phyloP scores from a whole-genome alignment of 768 basidiomycete species.

The Pleurotus pulmonarius region DNA sequence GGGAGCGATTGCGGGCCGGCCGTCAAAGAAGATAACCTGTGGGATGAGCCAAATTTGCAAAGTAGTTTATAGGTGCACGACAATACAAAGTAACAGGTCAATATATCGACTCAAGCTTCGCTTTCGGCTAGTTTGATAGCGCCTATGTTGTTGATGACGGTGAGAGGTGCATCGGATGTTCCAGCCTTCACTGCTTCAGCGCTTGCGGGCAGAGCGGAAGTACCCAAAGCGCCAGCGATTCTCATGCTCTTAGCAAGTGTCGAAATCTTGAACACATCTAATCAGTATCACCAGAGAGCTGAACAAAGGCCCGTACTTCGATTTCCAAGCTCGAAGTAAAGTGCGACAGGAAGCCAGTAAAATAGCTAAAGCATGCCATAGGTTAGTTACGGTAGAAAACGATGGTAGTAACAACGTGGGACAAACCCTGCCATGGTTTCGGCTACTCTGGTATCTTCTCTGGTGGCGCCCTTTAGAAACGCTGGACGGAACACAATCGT shows the following conservation, averaged over 20 bases:
- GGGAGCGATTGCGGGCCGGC: no score
- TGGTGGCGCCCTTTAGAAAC: constrained; percentile 43
- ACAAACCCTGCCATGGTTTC: constrained; percentile 45
- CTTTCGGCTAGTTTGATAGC: constrained; percentile 37
- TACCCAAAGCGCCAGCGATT: constrained; percentile 52
- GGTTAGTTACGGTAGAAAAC: background rate
- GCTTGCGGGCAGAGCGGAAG: constrained; percentile 39
- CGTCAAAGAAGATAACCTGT: no score
- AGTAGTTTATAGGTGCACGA: no score
- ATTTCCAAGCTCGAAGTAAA: constrained; percentile 24
- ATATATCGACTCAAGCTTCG: no score
- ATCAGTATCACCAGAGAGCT: no score
- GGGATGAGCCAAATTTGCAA: no score
- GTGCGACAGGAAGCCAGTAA: constrained; percentile 33
- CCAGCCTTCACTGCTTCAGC: constrained; percentile 39
- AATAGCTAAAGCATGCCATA: constrained; percentile 19
- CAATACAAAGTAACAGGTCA: no score
- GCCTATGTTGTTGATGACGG: constrained; percentile 53
- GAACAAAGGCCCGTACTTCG: background rate
- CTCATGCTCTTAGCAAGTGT: constrained; percentile 52
- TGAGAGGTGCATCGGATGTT: constrained; percentile 37
- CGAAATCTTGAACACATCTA: constrained; percentile 34
- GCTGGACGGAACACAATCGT: constrained; percentile 69
- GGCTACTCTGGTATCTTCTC: constrained; percentile 31
- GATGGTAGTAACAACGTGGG: background rate